Evolutionary conservation across 257 asterid species (phyloP).

Genomic region (Euphrasia confusa): DNA sequence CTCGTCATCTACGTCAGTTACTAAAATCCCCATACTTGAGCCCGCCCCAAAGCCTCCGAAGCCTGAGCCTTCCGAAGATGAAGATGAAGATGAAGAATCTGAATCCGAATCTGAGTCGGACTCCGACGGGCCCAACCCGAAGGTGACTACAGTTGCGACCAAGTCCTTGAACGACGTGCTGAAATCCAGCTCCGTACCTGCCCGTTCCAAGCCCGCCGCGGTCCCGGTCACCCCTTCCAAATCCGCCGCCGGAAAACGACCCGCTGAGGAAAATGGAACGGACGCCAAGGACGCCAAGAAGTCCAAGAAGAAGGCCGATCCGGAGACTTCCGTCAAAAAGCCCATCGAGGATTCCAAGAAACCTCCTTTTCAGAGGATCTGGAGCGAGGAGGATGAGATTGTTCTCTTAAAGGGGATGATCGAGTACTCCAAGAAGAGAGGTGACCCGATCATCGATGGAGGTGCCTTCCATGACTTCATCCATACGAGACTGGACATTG

Average conservation of each 20-base stretch:
- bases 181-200: slow-evolving; percentile 23
- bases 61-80: slow-evolving; percentile 14
- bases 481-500: background rate
- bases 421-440: slow-evolving; percentile 37
- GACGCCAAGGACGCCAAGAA: slow-evolving; percentile 32
- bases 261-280: slow-evolving; percentile 27
- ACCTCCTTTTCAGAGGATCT: slow-evolving; percentile 47
- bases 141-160: slow-evolving; percentile 29
- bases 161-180: slow-evolving; percentile 29
- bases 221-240: slow-evolving; percentile 27
- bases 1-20: slow-evolving; percentile 18
- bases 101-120: slow-evolving; percentile 25
- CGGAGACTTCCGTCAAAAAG: slow-evolving; percentile 23
- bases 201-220: slow-evolving; percentile 31
- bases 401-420: slow-evolving; percentile 46
- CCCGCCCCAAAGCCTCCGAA: slow-evolving; percentile 19
- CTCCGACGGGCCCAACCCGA: slow-evolving; percentile 26
- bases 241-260: slow-evolving; percentile 35
- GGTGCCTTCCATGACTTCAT: slow-evolving; percentile 47
- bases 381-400: slow-evolving; percentile 66
- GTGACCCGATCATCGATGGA: slow-evolving; percentile 39
- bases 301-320: slow-evolving; percentile 32
- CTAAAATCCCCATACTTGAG: slow-evolving; percentile 19
- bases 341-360: slow-evolving; percentile 31
- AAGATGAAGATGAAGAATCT: slow-evolving; percentile 39